phyloP scores from a whole-genome alignment of 2,329 filamentous ascomycete genomes.

The Colletotrichum aenigma region DNA sequence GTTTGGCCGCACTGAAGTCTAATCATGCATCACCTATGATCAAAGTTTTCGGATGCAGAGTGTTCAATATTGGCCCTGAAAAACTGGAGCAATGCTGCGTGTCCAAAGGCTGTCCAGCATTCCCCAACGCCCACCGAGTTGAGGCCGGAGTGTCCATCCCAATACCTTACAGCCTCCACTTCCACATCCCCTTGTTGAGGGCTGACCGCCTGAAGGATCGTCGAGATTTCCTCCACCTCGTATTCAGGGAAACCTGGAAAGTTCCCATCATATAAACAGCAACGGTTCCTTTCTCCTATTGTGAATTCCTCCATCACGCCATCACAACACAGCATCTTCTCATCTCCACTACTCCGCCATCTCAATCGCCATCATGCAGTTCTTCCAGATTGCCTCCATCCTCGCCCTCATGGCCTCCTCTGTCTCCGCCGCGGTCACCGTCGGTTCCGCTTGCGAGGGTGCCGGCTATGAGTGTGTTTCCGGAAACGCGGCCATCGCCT shows the following conservation, averaged over 20 bases:
- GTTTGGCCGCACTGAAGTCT: neutral
- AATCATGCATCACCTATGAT: neutral
- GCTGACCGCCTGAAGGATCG: neutral
- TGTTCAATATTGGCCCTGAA: neutral
- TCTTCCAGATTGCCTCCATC: neutral
- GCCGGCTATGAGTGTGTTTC: neutral
- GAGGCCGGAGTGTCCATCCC: neutral
- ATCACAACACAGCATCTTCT: neutral
- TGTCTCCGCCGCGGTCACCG: neutral
- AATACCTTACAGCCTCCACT: neutral
- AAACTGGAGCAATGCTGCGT: neutral
- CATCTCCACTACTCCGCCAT: neutral
- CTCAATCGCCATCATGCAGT: neutral
- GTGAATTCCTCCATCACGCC: neutral
- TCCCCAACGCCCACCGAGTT: neutral
- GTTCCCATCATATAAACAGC: neutral
- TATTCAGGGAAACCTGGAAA: neutral
- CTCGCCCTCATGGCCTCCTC: neutral
- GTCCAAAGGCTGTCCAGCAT: neutral
- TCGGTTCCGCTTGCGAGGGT: neutral
- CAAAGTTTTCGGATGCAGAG: neutral
- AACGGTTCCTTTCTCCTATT: neutral
- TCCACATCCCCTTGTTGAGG: neutral
- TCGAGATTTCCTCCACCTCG: neutral
- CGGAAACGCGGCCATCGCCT: neutral